phyloP scores from a whole-genome alignment of 306 rosid genomes.

The barrel medic (Medicago truncatula) region DNA sequence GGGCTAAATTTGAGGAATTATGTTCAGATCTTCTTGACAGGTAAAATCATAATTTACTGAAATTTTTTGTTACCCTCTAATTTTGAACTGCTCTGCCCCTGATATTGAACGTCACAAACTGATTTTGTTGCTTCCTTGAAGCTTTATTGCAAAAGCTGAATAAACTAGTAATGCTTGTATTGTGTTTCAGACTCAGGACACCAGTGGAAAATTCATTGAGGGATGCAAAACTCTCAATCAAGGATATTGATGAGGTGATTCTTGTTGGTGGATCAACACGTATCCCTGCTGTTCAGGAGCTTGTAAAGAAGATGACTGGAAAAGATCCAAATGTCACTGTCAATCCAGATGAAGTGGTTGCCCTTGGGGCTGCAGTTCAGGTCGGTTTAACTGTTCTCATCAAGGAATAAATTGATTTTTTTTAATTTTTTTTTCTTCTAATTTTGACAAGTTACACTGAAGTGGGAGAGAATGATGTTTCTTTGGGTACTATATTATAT shows the following conservation, averaged over 20 bases:
- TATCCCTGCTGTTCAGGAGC: slow-evolving; percentile 91
- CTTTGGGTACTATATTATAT: not conserved
- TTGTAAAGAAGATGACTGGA: slow-evolving; percentile 83
- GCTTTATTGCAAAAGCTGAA: not conserved
- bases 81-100: not conserved
- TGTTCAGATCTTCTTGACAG: slow-evolving; percentile 96
- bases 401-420: not conserved
- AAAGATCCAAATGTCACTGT: slow-evolving; percentile 93
- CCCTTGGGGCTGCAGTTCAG: slow-evolving; percentile 97
- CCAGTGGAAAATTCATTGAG: slow-evolving; percentile 94
- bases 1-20: slow-evolving; percentile 91
- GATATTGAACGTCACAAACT: not conserved
- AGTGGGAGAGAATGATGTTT: not conserved
- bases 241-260: slow-evolving; percentile 88
- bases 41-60: slow-evolving; percentile 43
- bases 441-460: not conserved
- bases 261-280: slow-evolving; percentile 98
- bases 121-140: not conserved
- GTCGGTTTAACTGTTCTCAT: slow-evolving; percentile 43
- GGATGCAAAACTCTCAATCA: slow-evolving; percentile 90
- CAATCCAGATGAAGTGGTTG: slow-evolving; percentile 97
- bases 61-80: not conserved
- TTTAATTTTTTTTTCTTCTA: not conserved
- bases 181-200: slow-evolving; percentile 66
- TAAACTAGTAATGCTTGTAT: not conserved